Evolutionary conservation across 2,329 filamentous ascomycete species (phyloP).

Genomic region (Monosporascus cannonballus): DNA sequence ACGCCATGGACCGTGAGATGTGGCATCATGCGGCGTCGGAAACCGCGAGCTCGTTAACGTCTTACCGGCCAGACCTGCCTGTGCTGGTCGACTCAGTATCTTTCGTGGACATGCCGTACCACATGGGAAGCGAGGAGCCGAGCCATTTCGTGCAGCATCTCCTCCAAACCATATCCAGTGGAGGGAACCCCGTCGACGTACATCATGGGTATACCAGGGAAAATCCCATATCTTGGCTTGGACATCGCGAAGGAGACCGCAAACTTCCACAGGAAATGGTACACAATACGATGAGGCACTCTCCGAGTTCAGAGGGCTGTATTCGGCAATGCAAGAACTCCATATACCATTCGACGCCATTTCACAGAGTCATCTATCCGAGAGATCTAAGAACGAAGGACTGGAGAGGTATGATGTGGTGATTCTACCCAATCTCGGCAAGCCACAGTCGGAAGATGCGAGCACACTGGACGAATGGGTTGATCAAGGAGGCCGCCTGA

Average conservation of each 20-base stretch:
- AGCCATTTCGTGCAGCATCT: conserved; percentile 6
- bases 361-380: conserved; percentile 4
- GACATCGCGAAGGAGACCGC: conserved; percentile 4
- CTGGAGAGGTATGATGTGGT: conserved; percentile 6
- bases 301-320: conserved; percentile 11
- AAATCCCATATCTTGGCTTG: conserved; percentile 7
- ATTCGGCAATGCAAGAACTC: conserved; percentile 11
- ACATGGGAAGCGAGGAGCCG: conserved; percentile 4
- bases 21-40: conserved; percentile 10
- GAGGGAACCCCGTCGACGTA: conserved; percentile 12
- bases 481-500: conserved; percentile 4
- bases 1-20: conserved; percentile 10
- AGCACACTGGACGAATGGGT: conserved; percentile 9
- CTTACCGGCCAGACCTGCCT: conserved; percentile 7
- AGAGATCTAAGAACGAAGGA: background rate
- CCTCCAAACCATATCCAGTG: conserved; percentile 10
- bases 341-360: conserved; percentile 12
- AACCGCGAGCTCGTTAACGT: conserved; percentile 5
- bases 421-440: conserved; percentile 9
- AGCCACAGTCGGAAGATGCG: conserved; percentile 1
- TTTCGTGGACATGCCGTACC: conserved; percentile 6
- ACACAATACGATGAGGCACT: conserved; percentile 2
- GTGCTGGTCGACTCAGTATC: conserved; percentile 9
- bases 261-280: conserved; percentile 5
- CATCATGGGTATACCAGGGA: conserved; percentile 12